These are phyloP conservation scores for Mycena floridula DNA, from an alignment of 768 basidiomycete species.

Conservation along the genomic window DNA sequence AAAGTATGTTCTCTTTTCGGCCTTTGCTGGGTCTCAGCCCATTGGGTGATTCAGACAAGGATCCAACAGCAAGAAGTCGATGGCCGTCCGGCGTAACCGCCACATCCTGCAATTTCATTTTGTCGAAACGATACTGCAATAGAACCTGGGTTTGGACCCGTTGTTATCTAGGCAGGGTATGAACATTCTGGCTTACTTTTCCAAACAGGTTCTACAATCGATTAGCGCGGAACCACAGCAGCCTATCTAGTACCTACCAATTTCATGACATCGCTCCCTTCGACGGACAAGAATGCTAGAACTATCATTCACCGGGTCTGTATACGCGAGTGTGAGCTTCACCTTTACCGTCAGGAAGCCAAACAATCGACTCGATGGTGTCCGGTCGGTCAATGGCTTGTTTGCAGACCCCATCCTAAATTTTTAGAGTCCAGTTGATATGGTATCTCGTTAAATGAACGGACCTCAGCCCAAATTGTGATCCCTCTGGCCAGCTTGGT, in stretches of 20 bases:
- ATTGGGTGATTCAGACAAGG: constrained; percentile 53
- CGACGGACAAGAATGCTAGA: constrained; percentile 66
- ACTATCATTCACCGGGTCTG: background rate
- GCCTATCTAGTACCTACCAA: constrained; percentile 32
- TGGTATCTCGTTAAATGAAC: constrained; percentile 14
- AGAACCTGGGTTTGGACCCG: constrained; percentile 35
- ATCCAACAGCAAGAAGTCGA: constrained; percentile 63
- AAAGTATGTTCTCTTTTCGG: constrained; percentile 63
- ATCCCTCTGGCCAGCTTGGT: constrained; percentile 61
- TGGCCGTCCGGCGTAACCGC: constrained; percentile 62
- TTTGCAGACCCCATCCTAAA: constrained; percentile 61
- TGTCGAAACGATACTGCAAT: constrained; percentile 51
- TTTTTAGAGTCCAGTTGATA: background rate
- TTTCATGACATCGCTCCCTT: constrained; percentile 54
- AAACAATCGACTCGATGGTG: constrained; percentile 56
- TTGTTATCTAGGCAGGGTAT: background rate
- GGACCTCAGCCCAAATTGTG: constrained; percentile 69
- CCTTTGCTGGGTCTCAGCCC: constrained; percentile 68
- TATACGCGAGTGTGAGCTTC: constrained; percentile 4
- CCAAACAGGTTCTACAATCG: constrained; percentile 48
- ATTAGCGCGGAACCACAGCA: background rate
- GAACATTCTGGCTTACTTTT: constrained; percentile 29
- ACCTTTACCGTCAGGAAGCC: constrained; percentile 65
- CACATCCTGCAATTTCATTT: constrained; percentile 64
- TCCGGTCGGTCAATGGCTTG: constrained; percentile 55